Evolutionary conservation across 75 land plant species (phyloP).

Genomic region (Pseudotsuga menziesii): DNA sequence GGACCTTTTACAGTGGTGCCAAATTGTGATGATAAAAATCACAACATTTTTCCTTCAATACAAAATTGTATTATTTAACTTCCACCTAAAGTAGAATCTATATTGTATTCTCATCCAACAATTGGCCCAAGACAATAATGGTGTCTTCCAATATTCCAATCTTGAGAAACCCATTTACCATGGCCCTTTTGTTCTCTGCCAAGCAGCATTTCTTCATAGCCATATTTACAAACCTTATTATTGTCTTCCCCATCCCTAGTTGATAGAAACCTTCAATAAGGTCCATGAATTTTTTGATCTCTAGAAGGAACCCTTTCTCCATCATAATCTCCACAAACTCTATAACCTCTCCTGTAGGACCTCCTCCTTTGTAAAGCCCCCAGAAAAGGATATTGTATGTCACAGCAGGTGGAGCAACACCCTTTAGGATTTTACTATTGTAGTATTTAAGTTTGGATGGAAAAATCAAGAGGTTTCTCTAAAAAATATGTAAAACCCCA

Average conservation of each 20-base stretch:
- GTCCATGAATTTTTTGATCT: constrained; percentile 40
- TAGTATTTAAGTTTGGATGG: too few species aligned
- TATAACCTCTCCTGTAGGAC: constrained; percentile 56
- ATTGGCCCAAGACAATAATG: constrained; percentile 26
- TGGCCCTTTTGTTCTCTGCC: constrained; percentile 24
- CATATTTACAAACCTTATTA: constrained; percentile 30
- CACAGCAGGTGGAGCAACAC: constrained; percentile 30
- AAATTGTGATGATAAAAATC: neutral
- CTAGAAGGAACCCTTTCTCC: constrained; percentile 47
- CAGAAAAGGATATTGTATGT: constrained; percentile 53
- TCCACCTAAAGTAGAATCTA: neutral
- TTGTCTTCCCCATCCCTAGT: constrained; percentile 41
- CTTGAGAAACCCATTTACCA: constrained; percentile 42
- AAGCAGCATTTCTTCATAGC: constrained; percentile 39
- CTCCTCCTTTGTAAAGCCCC: constrained; percentile 58
- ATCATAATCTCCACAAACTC: constrained; percentile 53
- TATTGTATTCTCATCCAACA: constrained; percentile 14
- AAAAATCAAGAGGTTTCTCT: too few species aligned
- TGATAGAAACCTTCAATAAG: constrained; percentile 49
- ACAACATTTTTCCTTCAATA: neutral
- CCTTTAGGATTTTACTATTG: constrained; percentile 9
- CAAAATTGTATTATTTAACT: constrained; percentile 8
- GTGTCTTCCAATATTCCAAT: constrained; percentile 52
- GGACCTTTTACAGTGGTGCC: too few species aligned
- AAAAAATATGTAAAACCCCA: too few species aligned